Percentiles rank a stretch among this genome's conserved stretches.
These are phyloP conservation scores for Aspergillus calidoustus DNA, from an alignment of 2,329 filamentous ascomycete species.

Conservation along the genomic window DNA sequence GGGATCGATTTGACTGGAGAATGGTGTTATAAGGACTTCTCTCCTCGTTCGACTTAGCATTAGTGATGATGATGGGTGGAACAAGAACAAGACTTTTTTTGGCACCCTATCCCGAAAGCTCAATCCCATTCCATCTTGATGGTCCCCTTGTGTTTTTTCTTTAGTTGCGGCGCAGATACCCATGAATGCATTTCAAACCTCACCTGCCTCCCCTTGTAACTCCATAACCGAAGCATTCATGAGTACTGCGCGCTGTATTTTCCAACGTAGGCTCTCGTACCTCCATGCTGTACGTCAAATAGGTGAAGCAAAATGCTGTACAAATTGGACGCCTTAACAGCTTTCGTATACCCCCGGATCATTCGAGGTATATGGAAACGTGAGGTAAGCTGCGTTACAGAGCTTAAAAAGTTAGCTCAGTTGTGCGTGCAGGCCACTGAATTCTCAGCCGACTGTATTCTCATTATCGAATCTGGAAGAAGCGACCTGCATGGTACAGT, in stretches of 20 bases:
- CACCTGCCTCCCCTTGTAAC: slow-evolving; percentile 29
- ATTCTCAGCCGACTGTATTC: neutral
- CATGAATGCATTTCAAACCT: slow-evolving; percentile 44
- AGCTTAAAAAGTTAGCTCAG: too few species aligned
- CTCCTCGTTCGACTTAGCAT: slow-evolving; percentile 27
- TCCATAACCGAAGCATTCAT: slow-evolving; percentile 32
- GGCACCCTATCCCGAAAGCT: slow-evolving; percentile 28
- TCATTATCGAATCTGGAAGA: neutral
- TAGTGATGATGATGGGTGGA: slow-evolving; percentile 34
- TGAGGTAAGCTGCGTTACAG: too few species aligned
- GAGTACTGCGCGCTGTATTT: slow-evolving; percentile 25
- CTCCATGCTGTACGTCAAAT: neutral
- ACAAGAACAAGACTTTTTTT: slow-evolving; percentile 19
- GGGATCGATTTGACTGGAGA: slow-evolving; percentile 6
- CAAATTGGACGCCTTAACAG: too few species aligned
- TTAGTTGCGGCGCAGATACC: slow-evolving; percentile 42
- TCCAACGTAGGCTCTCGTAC: neutral
- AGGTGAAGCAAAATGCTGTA: neutral
- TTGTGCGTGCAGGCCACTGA: too few species aligned
- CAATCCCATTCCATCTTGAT: slow-evolving; percentile 36
- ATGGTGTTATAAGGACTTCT: slow-evolving; percentile 32
- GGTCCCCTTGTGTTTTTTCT: slow-evolving; percentile 19
- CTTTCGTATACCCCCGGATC: too few species aligned
- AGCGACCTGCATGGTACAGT: too few species aligned
- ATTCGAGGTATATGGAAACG: too few species aligned